phyloP scores from a whole-genome alignment of 2,329 filamentous ascomycete species.

The Zymoseptoria crescenta region DNA sequence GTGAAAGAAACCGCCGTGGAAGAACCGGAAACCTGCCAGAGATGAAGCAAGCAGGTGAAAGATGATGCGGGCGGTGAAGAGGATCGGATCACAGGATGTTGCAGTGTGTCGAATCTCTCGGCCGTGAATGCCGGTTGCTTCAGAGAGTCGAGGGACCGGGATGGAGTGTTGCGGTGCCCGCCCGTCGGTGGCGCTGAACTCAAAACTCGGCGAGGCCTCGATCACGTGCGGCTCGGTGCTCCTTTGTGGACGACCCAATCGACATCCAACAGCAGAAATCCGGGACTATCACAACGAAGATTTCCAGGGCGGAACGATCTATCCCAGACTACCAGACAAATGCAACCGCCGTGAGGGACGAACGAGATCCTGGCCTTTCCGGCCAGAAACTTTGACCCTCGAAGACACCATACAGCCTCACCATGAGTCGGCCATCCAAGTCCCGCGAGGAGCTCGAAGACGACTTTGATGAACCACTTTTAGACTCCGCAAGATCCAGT shows the following conservation, averaged over 20 bases:
- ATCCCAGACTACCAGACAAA: neutral
- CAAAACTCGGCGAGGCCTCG: no score
- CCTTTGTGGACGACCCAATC: neutral
- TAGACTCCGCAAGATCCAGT: slow-evolving; percentile 14
- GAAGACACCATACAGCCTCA: neutral
- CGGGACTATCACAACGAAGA: no score
- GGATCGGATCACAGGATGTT: neutral
- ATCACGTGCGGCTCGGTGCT: neutral
- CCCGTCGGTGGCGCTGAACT: no score
- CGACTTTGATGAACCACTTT: slow-evolving; percentile 17
- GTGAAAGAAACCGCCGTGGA: neutral
- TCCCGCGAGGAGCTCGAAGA: slow-evolving; percentile 3
- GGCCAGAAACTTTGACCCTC: neutral
- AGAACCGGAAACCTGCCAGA: neutral
- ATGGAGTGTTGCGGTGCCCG: neutral
- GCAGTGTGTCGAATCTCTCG: neutral
- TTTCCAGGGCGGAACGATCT: no score
- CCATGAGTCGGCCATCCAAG: slow-evolving; percentile 11
- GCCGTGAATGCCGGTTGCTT: neutral
- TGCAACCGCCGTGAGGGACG: neutral
- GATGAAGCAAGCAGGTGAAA: neutral
- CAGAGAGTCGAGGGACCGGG: neutral
- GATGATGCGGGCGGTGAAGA: neutral
- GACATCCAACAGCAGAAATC: no score
- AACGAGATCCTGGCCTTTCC: neutral